Conservation (phyloP, 148 eudicot genomes). For the Tetragonia tetragonoides region DNA sequence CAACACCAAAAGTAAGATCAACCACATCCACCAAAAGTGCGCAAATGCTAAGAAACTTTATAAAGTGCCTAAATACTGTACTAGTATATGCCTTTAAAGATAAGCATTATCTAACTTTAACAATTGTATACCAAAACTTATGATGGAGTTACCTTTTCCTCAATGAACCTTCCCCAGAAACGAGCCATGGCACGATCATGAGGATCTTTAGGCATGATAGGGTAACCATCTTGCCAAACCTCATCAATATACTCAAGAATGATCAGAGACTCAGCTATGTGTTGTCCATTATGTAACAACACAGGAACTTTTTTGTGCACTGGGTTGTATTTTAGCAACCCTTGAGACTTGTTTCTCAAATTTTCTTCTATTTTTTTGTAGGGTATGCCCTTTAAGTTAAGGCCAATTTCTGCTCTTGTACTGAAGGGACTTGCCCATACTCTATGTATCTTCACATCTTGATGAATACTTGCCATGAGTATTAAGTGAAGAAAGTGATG, state of each 20-base stretch:
- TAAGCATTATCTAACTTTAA: too few species aligned
- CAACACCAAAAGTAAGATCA: too few species aligned
- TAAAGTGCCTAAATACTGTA: too few species aligned
- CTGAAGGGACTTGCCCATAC: constrained; percentile 27
- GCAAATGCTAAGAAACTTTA: too few species aligned
- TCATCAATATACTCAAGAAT: constrained; percentile 57
- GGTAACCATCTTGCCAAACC: constrained; percentile 25
- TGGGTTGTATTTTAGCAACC: constrained; percentile 35
- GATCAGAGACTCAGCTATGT: constrained; percentile 42
- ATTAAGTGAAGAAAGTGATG: too few species aligned
- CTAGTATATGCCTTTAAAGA: too few species aligned
- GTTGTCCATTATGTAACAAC: constrained; percentile 32
- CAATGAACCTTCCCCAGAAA: constrained; percentile 47
- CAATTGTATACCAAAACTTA: too few species aligned
- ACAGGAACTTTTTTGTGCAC: constrained; percentile 33
- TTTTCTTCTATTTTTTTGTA: constrained; percentile 31
- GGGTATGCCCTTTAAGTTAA: constrained; percentile 30
- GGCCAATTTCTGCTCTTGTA: constrained; percentile 29
- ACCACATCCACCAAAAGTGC: too few species aligned
- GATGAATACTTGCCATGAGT: too few species aligned
- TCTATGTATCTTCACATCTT: constrained; percentile 23
- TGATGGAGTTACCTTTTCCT: constrained; percentile 14
- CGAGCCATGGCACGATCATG: constrained; percentile 40
- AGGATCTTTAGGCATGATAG: constrained; percentile 45
- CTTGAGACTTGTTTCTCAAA: constrained; percentile 24